phyloP scores from a whole-genome alignment of 192 early-diverging fungal genomes.

The Coemansia sp. region DNA sequence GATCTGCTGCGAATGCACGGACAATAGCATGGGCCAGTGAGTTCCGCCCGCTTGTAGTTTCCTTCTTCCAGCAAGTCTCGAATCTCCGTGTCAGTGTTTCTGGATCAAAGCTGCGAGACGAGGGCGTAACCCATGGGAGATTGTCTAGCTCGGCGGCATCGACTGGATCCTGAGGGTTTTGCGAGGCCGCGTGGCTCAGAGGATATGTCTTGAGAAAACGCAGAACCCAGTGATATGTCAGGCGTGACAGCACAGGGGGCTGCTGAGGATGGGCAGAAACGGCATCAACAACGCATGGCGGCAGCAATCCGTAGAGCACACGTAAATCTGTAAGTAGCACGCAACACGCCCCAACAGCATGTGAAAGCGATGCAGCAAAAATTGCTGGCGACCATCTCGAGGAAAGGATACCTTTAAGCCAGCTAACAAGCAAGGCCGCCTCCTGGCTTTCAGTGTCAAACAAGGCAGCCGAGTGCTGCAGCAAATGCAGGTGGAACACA shows the following conservation, averaged over 20 bases:
- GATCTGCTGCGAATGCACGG: constrained; percentile 18
- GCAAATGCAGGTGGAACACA: constrained; percentile 3
- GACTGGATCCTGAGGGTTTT: no score
- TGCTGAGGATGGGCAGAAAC: background rate
- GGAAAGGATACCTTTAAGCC: no score
- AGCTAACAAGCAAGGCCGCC: no score
- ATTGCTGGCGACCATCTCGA: background rate
- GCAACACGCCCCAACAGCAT: background rate
- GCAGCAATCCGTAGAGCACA: background rate
- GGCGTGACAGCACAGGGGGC: constrained; percentile 2
- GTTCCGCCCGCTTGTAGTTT: background rate
- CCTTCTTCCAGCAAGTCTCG: constrained; percentile 13
- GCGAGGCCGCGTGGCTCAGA: no score
- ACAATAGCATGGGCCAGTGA: constrained; percentile 16
- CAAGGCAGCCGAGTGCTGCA: background rate
- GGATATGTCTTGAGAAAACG: constrained; percentile 7
- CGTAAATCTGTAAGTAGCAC: background rate
- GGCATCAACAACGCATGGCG: background rate
- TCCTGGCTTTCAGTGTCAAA: background rate
- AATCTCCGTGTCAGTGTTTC: background rate
- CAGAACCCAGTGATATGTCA: constrained; percentile 48
- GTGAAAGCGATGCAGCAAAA: background rate
- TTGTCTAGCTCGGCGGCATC: background rate
- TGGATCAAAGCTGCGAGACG: constrained; percentile 12
- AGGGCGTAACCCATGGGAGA: background rate